Base-by-base conservation (phyloP, 139 green algal species). In the Trebouxia sp. region DNA sequence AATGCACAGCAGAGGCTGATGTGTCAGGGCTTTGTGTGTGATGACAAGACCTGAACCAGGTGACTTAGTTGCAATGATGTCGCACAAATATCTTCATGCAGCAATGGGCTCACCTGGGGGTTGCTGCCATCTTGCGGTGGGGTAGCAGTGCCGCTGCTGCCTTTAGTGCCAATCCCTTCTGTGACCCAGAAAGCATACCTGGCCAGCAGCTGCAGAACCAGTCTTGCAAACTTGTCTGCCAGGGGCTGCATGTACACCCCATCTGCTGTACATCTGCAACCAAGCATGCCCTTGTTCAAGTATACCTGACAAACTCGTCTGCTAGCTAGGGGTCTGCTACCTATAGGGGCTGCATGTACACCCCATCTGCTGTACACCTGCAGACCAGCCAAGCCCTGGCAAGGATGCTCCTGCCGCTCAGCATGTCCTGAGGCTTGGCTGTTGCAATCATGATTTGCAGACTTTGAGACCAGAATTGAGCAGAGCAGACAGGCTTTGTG, bases 291-390 rank as follows among this genome's bases (percentile, higher is more conserved):
- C 15, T 32, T n/a, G n/a, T n/a, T n/a, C n/a, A 69, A 30, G 72
- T 58, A 84, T 94, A 98, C 1, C 95, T 88, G 22, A 94, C 28
- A 75, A 98, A 97, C 30, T 89, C 91, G 85, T 98, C 94, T 3
- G 90, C 88, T 7, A 98, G n/a, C n/a, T n/a, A n/a, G n/a, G n/a
- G n/a, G n/a, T n/a, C n/a, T n/a, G n/a, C n/a, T n/a, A n/a, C n/a
- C n/a, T n/a, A n/a, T n/a, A n/a, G 86, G 1, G 84, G 86, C 12
- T 82, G 81, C 53, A 98, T 82, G 75, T 92, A 97, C 2, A 94
- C 88, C 6, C 91, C 84, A 12, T 88, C 75, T 28, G 65, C 75
- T 26, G 84, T 76, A 72, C 82, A 89, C 14, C 88, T 84, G 69
- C 39, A 65, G n/a, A n/a, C 37, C 10, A 48, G 28, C 22, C 26